Evolutionary conservation across 2,329 filamentous ascomycete species (phyloP).

Genomic region (Corniculantispora saksenae): DNA sequence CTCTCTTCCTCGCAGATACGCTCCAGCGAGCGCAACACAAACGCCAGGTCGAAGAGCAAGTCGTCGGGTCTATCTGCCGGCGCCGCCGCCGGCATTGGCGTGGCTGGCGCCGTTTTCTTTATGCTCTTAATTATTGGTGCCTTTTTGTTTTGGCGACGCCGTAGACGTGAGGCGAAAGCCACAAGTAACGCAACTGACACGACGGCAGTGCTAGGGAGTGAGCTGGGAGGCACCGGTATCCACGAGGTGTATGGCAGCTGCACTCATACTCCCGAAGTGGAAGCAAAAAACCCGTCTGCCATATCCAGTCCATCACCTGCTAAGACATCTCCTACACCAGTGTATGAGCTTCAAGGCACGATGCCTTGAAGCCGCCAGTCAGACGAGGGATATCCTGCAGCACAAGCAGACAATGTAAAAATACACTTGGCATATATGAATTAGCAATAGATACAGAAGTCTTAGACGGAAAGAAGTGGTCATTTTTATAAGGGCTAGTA

Average conservation of each 20-base stretch:
- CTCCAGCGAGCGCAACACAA: no score
- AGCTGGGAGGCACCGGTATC: background rate
- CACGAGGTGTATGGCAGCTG: background rate
- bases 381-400: no score
- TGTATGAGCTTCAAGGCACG: background rate
- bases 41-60: no score
- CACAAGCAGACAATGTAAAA: no score
- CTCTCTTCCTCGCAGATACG: no score
- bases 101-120: background rate
- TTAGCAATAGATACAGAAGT: no score
- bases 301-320: background rate
- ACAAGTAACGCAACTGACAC: background rate
- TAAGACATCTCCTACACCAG: background rate
- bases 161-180: background rate
- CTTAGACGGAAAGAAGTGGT: no score
- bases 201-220: background rate
- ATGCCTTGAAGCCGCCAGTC: no score
- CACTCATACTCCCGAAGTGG: background rate
- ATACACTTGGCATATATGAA: no score
- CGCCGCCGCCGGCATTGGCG: background rate
- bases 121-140: background rate
- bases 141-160: constrained; percentile 4
- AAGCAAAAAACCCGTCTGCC: background rate
- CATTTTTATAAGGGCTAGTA: no score
- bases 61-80: background rate